These are phyloP conservation scores for Emmonsia crescens DNA, from an alignment of 2,329 filamentous ascomycete species.

Conservation along the genomic window DNA sequence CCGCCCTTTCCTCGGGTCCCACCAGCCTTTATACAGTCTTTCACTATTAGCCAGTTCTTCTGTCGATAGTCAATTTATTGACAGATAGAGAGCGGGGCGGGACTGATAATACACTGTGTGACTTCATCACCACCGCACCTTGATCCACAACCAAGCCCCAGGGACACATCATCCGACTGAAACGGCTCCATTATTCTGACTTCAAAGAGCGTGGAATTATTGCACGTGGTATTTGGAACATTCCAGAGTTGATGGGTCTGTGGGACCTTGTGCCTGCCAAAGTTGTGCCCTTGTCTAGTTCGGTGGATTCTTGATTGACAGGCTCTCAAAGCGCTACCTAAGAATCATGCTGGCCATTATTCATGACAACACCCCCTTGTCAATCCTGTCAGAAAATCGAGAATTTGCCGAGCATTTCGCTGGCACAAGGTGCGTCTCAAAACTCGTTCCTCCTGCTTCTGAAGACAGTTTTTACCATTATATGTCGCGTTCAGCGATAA, in stretches of 20 bases:
- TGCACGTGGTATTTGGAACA: conserved; percentile 1
- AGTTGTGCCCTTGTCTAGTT: not conserved
- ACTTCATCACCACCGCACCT: not conserved
- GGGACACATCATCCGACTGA: not conserved
- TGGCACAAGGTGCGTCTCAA: not conserved
- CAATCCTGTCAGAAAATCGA: not conserved
- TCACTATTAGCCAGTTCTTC: not conserved
- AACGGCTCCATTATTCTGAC: not conserved
- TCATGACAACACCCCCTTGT: not conserved
- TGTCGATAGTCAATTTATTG: not conserved
- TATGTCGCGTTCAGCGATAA: not conserved
- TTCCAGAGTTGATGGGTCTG: not conserved
- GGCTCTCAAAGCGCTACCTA: not conserved
- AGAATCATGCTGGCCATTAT: not conserved
- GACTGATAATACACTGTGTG: not conserved
- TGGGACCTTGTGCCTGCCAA: not conserved
- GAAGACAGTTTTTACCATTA: not conserved
- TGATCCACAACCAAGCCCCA: not conserved
- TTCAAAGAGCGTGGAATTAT: not conserved
- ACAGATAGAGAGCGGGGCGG: not conserved
- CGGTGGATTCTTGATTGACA: not conserved
- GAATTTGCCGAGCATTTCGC: not conserved
- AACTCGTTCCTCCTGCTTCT: not conserved
- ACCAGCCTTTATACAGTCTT: not conserved
- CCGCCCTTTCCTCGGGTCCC: not conserved